Evolutionary conservation across 2,329 filamentous ascomycete species (phyloP), one percentile per base, ranked within the genome.

Genomic region (Epicoccum sorghinum): DNA sequence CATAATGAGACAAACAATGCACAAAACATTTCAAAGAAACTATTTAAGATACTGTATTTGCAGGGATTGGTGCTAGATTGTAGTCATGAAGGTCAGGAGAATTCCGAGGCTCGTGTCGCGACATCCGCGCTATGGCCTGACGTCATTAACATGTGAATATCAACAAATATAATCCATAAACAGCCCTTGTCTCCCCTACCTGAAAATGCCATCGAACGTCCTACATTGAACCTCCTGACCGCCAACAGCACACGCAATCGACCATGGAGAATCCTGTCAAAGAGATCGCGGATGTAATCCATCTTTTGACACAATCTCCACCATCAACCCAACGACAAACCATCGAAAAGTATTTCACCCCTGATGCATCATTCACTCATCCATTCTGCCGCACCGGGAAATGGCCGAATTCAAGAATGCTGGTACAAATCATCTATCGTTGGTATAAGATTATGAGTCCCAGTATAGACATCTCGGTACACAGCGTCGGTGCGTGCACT

Each of bases 381-480:
- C 91, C 91, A 0, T 88, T 93, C 71, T 92, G 89, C 67, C 83
- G 86, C 10, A 89, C 91, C 2, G 79, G 79, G 38, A 79, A 74
- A 56, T 84, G 81, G 61, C 66, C 77, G 9, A 84, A 87, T 59
- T 93, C 89, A 8, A 82, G 90, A 38, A 85, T 81, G 75, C 70
- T 90, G 5, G 80, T 96, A 14, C 77, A 83, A 42, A 80, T 82
- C 62, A 87, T 96, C 52, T 96, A 91, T 45, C 67, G 71, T 6
- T 75, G 72, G 89, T 93, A 96, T 75, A 90, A 91, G 68, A 89
- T 93, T 60, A 79, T 96, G 69, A 91, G 87, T 57, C 92, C 92
- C 0, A 78, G 80, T 14, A 89, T 95, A 60, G 81, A 87, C 38
- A 76, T 93, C 10, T 77, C 82, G 1, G 79, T 96, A 14, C 83